These are phyloP conservation scores for Pythium diclinum DNA, from an alignment of 352 stramenopile genomes.

Conservation along the genomic window DNA sequence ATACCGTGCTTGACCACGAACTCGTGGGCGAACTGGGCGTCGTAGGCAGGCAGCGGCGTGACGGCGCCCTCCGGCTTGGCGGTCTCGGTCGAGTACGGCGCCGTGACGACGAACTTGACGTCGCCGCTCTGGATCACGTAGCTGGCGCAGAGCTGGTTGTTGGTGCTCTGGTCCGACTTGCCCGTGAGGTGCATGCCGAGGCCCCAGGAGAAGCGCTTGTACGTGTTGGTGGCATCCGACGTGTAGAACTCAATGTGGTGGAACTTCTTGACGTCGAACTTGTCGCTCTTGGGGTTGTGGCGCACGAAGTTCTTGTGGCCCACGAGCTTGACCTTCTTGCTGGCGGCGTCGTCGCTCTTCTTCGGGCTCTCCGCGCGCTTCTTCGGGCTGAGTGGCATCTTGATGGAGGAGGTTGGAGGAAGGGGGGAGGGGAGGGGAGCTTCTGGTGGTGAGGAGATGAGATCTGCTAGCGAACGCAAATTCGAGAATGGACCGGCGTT, in stretches of 20 bases:
- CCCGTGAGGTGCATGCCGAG: conserved; percentile 79
- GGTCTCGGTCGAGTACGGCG: conserved; percentile 77
- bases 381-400: conserved; percentile 14
- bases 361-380: conserved; percentile 12
- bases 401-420: background rate
- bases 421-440: background rate
- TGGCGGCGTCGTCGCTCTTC: conserved; percentile 18
- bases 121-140: conserved; percentile 84
- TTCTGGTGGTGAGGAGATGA: conserved; percentile 12
- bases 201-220: conserved; percentile 76
- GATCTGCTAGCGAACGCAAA: conserved; percentile 11
- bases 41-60: conserved; percentile 61
- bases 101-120: conserved; percentile 86
- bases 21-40: conserved; percentile 60
- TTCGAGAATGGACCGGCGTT: conserved; percentile 25
- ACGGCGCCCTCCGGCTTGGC: conserved; percentile 48
- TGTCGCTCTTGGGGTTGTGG: conserved; percentile 72
- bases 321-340: conserved; percentile 64
- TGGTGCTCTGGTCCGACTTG: conserved; percentile 86
- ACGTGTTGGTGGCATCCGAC: conserved; percentile 72
- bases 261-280: conserved; percentile 76
- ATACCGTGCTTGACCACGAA: conserved; percentile 85
- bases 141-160: conserved; percentile 82
- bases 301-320: conserved; percentile 75
- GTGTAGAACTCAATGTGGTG: conserved; percentile 88